phyloP scores from a whole-genome alignment of 768 basidiomycete genomes.

The Calocybe gangraenosa region DNA sequence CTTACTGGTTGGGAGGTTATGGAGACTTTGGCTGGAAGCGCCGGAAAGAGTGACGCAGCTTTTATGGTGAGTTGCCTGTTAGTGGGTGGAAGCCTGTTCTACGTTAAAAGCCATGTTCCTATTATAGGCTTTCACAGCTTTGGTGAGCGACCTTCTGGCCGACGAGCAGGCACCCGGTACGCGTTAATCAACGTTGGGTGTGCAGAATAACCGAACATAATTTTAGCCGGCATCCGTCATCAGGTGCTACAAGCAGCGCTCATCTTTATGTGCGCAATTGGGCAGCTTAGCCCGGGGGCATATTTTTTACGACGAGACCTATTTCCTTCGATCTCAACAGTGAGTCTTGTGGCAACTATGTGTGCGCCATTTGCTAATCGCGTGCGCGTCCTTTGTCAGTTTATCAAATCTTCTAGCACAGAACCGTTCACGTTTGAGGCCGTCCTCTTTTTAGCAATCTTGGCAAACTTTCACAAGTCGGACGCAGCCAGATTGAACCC shows the following conservation, averaged over 20 bases:
- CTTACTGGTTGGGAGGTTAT: slow-evolving; percentile 70
- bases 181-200: slow-evolving; percentile 8
- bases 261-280: slow-evolving; percentile 54
- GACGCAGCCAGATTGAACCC: slow-evolving; percentile 68
- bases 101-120: not conserved
- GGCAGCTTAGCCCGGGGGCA: slow-evolving; percentile 65
- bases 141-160: slow-evolving; percentile 42
- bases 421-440: slow-evolving; percentile 58
- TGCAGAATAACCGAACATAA: not conserved
- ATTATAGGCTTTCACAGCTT: slow-evolving; percentile 44
- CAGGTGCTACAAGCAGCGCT: slow-evolving; percentile 53
- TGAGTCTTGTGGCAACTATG: slow-evolving; percentile 30
- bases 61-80: slow-evolving; percentile 40
- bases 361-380: not conserved
- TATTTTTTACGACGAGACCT: slow-evolving; percentile 64
- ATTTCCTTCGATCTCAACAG: slow-evolving; percentile 49
- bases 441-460: slow-evolving; percentile 51
- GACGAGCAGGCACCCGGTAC: slow-evolving; percentile 43
- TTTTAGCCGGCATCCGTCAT: slow-evolving; percentile 45
- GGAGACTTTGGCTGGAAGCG: slow-evolving; percentile 62
- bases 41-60: slow-evolving; percentile 50
- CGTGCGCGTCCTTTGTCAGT: slow-evolving; percentile 34
- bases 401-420: slow-evolving; percentile 52
- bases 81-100: not conserved
- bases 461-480: slow-evolving; percentile 71